phyloP scores from a whole-genome alignment of 345 rosid genomes.

The Streptanthus diversifolius region DNA sequence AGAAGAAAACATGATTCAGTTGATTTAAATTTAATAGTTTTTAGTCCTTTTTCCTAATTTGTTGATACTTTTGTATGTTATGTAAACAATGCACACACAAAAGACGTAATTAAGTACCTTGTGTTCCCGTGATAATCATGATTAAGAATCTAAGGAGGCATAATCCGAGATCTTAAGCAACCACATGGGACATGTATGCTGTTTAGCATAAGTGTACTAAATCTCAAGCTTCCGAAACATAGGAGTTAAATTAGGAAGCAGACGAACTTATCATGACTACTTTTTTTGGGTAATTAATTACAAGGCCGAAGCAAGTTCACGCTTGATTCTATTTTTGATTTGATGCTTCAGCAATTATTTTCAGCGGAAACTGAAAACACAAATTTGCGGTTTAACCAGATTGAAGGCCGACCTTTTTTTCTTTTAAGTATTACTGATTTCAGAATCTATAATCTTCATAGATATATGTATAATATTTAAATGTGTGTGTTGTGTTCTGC shows the following conservation, averaged over 20 bases:
- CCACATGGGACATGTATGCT: slow-evolving; percentile 31
- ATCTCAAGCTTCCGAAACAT: slow-evolving; percentile 29
- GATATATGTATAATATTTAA: background rate
- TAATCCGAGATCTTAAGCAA: slow-evolving; percentile 35
- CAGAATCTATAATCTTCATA: background rate
- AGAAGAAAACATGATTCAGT: background rate
- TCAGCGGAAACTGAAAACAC: background rate
- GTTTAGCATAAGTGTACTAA: slow-evolving; percentile 20
- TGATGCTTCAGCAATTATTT: background rate
- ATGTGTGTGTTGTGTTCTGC: background rate
- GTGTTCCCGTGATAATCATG: slow-evolving; percentile 27
- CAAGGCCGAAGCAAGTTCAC: background rate
- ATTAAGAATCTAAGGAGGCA: slow-evolving; percentile 30
- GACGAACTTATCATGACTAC: slow-evolving; percentile 18
- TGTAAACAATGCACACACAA: background rate
- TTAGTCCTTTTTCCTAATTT: background rate
- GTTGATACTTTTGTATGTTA: background rate
- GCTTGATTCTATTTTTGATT: background rate
- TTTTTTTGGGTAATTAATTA: slow-evolving; percentile 1
- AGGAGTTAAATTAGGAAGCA: slow-evolving; percentile 29
- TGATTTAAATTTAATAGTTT: background rate
- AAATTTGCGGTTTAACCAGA: background rate
- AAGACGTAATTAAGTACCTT: background rate
- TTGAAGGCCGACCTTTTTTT: background rate
- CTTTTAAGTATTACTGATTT: background rate